These are phyloP conservation scores for Cladophialophora immunda DNA, from an alignment of 2,329 filamentous ascomycete species.

Conservation along the genomic window DNA sequence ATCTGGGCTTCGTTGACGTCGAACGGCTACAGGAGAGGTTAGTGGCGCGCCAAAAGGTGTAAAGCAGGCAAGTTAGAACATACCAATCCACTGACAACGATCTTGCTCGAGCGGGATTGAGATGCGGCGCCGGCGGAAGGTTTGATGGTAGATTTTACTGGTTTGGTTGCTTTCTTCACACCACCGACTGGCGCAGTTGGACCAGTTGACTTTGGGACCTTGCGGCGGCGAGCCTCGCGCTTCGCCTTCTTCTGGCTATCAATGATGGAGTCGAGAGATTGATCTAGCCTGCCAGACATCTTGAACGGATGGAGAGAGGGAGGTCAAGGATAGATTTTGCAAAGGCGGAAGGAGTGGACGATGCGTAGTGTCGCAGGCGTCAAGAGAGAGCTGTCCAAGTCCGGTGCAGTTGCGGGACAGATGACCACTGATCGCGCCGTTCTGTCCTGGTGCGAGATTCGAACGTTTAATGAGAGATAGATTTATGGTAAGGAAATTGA, in stretches of 20 bases:
- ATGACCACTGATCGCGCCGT: neutral
- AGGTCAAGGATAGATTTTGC: constrained; percentile 24
- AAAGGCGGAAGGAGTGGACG: constrained; percentile 23
- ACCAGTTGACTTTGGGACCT: constrained; percentile 47
- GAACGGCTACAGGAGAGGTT: constrained; percentile 73
- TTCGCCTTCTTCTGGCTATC: constrained; percentile 71
- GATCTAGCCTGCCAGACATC: constrained; percentile 95
- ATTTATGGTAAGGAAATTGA: constrained; percentile 1
- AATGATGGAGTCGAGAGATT: constrained; percentile 97
- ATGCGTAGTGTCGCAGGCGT: constrained; percentile 3
- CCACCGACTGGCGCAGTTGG: constrained; percentile 78
- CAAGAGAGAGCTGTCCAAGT: constrained; percentile 3
- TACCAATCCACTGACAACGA: constrained; percentile 98
- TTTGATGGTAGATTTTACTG: constrained; percentile 54
- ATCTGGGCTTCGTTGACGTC: constrained; percentile 97
- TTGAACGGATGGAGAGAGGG: constrained; percentile 46
- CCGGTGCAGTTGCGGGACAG: neutral
- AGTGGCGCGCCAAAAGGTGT: constrained; percentile 47
- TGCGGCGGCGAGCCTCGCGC: constrained; percentile 58
- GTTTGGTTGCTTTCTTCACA: constrained; percentile 77
- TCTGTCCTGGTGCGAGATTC: neutral
- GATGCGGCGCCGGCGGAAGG: constrained; percentile 68
- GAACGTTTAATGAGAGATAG: constrained; percentile 14
- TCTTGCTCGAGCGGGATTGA: constrained; percentile 82
- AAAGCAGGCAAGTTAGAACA: constrained; percentile 50